Evolutionary conservation across 2,329 filamentous ascomycete genomes (phyloP), one percentile per base, ranked within the genome.

Genomic region (Aspergillus pseudoterreus): DNA sequence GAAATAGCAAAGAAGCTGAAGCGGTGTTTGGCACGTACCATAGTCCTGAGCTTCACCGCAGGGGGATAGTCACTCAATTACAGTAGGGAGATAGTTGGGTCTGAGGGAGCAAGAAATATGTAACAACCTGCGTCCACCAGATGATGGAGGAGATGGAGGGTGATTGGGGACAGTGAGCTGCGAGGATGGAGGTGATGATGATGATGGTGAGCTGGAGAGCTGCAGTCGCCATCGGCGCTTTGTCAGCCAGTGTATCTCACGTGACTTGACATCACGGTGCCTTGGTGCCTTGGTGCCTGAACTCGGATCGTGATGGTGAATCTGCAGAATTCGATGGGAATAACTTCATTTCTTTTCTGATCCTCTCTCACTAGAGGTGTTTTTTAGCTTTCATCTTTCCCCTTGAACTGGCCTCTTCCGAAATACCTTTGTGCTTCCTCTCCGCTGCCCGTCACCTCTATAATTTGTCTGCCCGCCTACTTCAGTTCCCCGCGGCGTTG

Each of bases 11-110:
- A 53, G 35, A 43, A 43, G 24, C 50, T 32, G 47, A 52, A 49
- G 49, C 47, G 22, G 36, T 22, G 15, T 36, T 30, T 49, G 54
- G 42, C 35, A 63, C 69, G 43, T 58, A 71, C 69, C 68, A 71
- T 71, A 58, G 63, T 66, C 64, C 57, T 17, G 50, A 42, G 33
- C 24, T 49, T 27, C 50, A 47, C 21, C n/a, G 48, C 42, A 38
- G 14, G 33, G n/a, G 22, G 17, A 14, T 32, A 30, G 15, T 21
- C 15, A 49, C 4, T 15, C 8, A 24, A 44, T n/a, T 8, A 21
- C 22, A 24, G n/a, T 4, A 19, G n/a, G 17, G 19, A 19, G 41
- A 27, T 21, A 11, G 27, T 15, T 32, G 22, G 22, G 17, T 9
- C 33, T 6, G n/a, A 15, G 12, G 22, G 17, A 9, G 17, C 2